Percentiles rank a stretch among this genome's conserved stretches.
Evolutionary conservation across 192 early-diverging fungal species (phyloP).

Genomic region (Backusella liffmaniae): DNA sequence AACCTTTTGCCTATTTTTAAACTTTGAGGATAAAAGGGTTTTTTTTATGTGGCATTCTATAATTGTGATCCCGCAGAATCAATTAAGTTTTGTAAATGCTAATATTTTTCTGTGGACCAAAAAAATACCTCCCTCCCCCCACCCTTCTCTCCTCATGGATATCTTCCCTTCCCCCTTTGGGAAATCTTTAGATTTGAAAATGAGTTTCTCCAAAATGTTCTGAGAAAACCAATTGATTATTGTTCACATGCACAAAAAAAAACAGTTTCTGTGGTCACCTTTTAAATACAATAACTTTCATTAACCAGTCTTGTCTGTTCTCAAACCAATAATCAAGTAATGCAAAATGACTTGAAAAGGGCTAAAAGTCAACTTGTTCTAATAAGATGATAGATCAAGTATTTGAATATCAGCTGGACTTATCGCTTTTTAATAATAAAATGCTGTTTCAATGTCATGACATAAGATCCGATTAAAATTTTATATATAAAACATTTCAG

Average conservation of each 20-base stretch:
- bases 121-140: not conserved
- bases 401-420: constrained; percentile 7
- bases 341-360: constrained; percentile 3
- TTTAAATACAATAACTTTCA: not conserved
- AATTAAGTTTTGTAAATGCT: not conserved
- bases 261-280: not conserved
- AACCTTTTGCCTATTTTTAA: not conserved
- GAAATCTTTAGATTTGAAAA: constrained; percentile 1
- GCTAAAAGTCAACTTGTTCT: not conserved
- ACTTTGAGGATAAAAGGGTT: not conserved
- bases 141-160: not conserved
- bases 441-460: not conserved
- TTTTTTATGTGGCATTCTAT: not conserved
- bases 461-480: not conserved
- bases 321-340: not conserved
- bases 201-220: not conserved
- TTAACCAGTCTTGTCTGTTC: constrained; percentile 1
- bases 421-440: not conserved
- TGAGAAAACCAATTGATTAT: constrained; percentile 1
- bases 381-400: not conserved
- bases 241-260: constrained; percentile 4
- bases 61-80: not conserved
- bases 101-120: not conserved
- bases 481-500: not conserved
- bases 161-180: not conserved